Evolutionary conservation across 768 basidiomycete species (phyloP).

Genomic region (Xanthoconium purpureum): DNA sequence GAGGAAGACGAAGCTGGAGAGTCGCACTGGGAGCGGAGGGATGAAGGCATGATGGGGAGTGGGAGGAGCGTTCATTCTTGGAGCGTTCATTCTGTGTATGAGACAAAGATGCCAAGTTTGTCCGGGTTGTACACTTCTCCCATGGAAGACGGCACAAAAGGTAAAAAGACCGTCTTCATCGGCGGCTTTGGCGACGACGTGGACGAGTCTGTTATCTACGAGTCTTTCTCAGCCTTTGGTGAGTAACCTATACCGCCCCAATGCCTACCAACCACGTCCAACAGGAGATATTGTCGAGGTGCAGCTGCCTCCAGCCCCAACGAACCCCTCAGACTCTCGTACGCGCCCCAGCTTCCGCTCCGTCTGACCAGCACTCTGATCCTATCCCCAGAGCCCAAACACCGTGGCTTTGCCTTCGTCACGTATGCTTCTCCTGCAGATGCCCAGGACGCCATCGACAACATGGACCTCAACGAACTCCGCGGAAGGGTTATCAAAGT

Average conservation of each 20-base stretch:
- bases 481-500: constrained; percentile 74
- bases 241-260: constrained; percentile 18
- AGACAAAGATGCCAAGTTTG: constrained; percentile 13
- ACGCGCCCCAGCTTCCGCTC: background rate
- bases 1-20: constrained; percentile 34
- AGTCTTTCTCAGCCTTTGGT: constrained; percentile 89
- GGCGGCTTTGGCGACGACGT: constrained; percentile 83
- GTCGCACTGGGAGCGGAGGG: constrained; percentile 42
- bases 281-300: constrained; percentile 92
- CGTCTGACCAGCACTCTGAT: constrained; percentile 5
- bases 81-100: background rate
- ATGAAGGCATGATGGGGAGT: constrained; percentile 52
- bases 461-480: constrained; percentile 95
- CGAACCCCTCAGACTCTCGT: constrained; percentile 68
- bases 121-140: background rate
- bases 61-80: too few relatives aligned
- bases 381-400: constrained; percentile 57
- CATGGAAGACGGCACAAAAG: constrained; percentile 81
- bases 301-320: constrained; percentile 75
- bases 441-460: constrained; percentile 96
- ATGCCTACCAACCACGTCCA: background rate
- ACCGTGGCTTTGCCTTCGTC: constrained; percentile 92
- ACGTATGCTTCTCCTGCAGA: constrained; percentile 78
- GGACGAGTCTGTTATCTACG: constrained; percentile 71
- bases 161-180: constrained; percentile 84